Evolutionary conservation across 106 monocot species (phyloP).

Genomic region (Platanthera zijinensis): DNA sequence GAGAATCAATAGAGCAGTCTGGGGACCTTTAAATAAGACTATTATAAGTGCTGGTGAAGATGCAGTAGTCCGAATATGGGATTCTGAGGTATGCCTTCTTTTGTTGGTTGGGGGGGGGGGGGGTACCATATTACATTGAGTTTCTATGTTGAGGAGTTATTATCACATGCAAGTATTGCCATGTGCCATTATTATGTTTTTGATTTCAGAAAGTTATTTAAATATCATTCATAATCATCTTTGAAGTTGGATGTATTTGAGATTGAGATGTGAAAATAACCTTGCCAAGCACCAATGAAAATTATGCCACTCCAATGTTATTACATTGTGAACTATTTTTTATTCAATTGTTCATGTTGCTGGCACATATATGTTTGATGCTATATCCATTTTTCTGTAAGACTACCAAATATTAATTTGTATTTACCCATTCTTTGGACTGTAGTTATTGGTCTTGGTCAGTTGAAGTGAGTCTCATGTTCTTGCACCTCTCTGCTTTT

Average conservation of each 20-base stretch:
- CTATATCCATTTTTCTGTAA: too few relatives aligned
- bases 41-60: conserved; percentile 97
- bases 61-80: conserved; percentile 80
- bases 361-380: too few relatives aligned
- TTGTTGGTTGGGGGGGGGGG: background rate
- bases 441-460: too few relatives aligned
- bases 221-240: background rate
- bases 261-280: too few relatives aligned
- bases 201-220: background rate
- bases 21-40: conserved; percentile 92
- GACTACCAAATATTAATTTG: too few relatives aligned
- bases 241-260: background rate
- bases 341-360: too few relatives aligned
- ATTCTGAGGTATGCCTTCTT: conserved; percentile 55
- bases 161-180: background rate
- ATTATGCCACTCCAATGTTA: too few relatives aligned
- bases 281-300: too few relatives aligned
- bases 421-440: too few relatives aligned
- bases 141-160: background rate
- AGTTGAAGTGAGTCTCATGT: too few relatives aligned
- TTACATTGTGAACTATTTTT: too few relatives aligned
- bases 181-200: background rate
- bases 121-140: background rate
- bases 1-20: conserved; percentile 84
- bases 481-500: too few relatives aligned